A percentile compares a stretch with the other conserved stretches of the same genome.
phyloP scores from a whole-genome alignment of 257 asterid species.

The Solanum arcanum region DNA sequence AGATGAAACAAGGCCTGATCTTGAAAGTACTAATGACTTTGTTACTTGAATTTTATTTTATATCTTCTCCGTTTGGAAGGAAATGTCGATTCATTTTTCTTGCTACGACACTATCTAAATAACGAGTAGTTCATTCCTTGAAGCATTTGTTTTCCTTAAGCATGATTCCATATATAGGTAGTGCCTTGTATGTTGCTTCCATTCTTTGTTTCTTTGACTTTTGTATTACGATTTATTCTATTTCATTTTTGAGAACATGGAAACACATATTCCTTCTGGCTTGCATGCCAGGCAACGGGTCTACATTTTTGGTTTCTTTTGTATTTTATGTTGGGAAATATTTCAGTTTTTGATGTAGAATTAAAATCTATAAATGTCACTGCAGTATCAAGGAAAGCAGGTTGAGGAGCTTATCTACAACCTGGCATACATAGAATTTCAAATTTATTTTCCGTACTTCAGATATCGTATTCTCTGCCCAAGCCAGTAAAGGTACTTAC shows the following conservation, averaged over 20 bases:
- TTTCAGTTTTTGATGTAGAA: not conserved
- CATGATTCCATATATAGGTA: not conserved
- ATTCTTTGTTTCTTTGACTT: not conserved
- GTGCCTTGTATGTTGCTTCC: not conserved
- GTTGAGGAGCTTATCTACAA: constrained; percentile 37
- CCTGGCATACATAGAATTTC: constrained; percentile 22
- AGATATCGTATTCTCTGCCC: constrained; percentile 20
- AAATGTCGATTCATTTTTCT: not conserved
- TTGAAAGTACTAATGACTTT: not conserved
- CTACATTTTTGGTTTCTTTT: not conserved
- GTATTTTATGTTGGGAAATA: not conserved
- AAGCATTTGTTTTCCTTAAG: not conserved
- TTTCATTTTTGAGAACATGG: not conserved
- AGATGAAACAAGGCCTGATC: not conserved
- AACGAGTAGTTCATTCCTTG: not conserved
- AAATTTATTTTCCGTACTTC: constrained; percentile 27
- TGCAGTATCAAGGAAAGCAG: constrained; percentile 57
- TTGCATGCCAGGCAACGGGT: not conserved
- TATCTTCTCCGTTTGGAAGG: not conserved
- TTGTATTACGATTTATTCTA: too few species aligned
- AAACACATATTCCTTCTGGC: not conserved
- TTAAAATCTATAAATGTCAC: constrained; percentile 26
- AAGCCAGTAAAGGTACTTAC: constrained; percentile 41
- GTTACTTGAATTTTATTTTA: too few species aligned
- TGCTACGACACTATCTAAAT: not conserved